These are phyloP conservation scores for Chamaenerion angustifolium DNA, from an alignment of 345 rosid species.

Conservation along the genomic window DNA sequence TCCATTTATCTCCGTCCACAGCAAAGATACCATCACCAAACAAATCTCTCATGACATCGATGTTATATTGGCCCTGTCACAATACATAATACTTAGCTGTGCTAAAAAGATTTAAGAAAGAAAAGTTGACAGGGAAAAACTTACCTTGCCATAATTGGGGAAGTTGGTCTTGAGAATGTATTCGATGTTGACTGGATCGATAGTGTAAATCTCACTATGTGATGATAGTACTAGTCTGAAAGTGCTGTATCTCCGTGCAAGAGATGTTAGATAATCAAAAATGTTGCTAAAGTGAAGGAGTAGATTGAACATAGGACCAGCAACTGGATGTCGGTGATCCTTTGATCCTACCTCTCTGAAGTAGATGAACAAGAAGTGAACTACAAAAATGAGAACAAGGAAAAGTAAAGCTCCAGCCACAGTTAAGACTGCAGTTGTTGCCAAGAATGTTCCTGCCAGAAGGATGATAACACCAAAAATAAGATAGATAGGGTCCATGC, in stretches of 20 bases:
- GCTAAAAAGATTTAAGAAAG: background rate
- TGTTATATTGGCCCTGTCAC: constrained; percentile 18
- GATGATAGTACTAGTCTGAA: constrained; percentile 14
- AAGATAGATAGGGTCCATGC: constrained; percentile 13
- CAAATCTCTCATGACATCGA: constrained; percentile 27
- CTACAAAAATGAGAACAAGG: constrained; percentile 3
- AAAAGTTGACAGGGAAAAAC: background rate
- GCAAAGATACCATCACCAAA: constrained; percentile 32
- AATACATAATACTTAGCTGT: constrained; percentile 1
- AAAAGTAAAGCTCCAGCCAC: constrained; percentile 8
- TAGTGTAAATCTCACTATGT: constrained; percentile 23
- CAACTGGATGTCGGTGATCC: constrained; percentile 24
- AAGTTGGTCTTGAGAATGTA: constrained; percentile 32
- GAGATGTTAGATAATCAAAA: constrained; percentile 22
- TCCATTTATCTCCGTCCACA: constrained; percentile 31
- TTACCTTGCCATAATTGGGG: constrained; percentile 27
- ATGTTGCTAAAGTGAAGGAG: constrained; percentile 18
- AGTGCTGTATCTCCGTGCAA: constrained; percentile 16
- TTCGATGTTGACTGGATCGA: constrained; percentile 26
- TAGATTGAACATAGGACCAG: constrained; percentile 18
- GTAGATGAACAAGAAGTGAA: constrained; percentile 7
- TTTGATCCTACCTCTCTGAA: constrained; percentile 12
- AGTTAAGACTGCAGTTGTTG: constrained; percentile 8
- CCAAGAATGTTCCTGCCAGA: constrained; percentile 7
- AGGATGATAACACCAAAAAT: constrained; percentile 10